These are phyloP conservation scores for Beauveria varroae DNA, from an alignment of 2,329 filamentous ascomycete genomes.

Conservation along the genomic window DNA sequence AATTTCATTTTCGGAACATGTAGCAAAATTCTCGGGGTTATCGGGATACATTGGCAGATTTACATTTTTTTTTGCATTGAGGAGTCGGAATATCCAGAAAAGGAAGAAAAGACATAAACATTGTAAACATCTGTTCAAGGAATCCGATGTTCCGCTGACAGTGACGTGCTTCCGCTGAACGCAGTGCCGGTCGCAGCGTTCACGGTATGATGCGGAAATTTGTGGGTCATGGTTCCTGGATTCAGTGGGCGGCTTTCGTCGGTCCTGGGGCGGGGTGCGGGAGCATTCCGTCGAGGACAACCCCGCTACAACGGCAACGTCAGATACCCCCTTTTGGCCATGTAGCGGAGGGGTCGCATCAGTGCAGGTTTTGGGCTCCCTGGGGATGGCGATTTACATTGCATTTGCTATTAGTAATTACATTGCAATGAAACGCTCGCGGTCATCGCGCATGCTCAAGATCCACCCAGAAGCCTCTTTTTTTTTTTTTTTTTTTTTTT, in stretches of 20 bases:
- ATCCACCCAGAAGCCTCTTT: too few species aligned
- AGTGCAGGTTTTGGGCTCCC: background rate
- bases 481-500: too few species aligned
- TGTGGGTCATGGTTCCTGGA: background rate
- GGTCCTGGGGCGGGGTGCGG: constrained; percentile 5
- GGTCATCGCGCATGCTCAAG: too few species aligned
- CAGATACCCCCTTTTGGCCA: background rate
- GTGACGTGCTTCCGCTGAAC: constrained; percentile 2
- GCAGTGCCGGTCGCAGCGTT: background rate
- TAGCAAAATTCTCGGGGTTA: background rate
- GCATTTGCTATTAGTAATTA: background rate
- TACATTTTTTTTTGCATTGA: background rate
- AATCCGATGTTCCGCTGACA: constrained; percentile 1
- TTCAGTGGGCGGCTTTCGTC: constrained; percentile 6
- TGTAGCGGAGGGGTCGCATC: background rate
- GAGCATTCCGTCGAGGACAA: constrained; percentile 5
- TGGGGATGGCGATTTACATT: background rate
- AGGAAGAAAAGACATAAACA: background rate
- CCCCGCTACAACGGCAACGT: background rate
- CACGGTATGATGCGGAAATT: constrained; percentile 5
- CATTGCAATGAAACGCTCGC: background rate
- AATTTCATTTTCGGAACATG: background rate
- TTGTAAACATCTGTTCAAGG: background rate
- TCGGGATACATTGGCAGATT: background rate
- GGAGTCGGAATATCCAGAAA: constrained; percentile 4